Base-by-base conservation (phyloP, 306 rosid genomes). In the Trichosanthes cucumerina region DNA sequence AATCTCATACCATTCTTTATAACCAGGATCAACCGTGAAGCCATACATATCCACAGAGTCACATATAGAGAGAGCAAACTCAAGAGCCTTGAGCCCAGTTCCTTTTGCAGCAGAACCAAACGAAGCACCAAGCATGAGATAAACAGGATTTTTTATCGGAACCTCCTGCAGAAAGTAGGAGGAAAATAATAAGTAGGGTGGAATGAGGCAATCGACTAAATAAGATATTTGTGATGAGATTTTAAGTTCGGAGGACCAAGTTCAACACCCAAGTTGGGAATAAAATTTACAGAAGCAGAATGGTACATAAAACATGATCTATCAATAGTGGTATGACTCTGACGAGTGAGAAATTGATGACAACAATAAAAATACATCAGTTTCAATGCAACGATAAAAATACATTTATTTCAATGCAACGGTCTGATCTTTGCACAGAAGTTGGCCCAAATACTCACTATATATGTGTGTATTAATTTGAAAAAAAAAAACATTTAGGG, bases 61-160 rank as follows among this genome's bases (percentile, higher is more conserved):
- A 52, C 98, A 95, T 52, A 92, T 82, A 79, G 97, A 95, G 64
- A 95, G 96, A 11, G 97, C 93, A 87, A 95, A 95, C 86, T 95
- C 98, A 79, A 95, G 96, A 86, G 98, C 98, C 90, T 95, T 95
- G 80, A 95, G 96, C 65, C 98, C 98, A 21, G 98, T 92, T 87
- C 97, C 97, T 88, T 95, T 95, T 80, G 97, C 98, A 4, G 97
- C 98, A 63, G 97, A 92, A 66, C 98, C 98, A 89, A 95, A 95
- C 79, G 97, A 92, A 73, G 96, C 88, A 82, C 97, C 98, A 69
- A 92, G 87, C 97, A 92, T 88, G 84, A 95, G 97, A 90, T 95
- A 95, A 56, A 95, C 90, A 19, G 94, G 93, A 87, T 92, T 92
- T 82, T 78, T 89, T 76, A 95, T 95, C 18, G 97, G 97, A 86